Evolutionary conservation across 768 basidiomycete genomes (phyloP).

Genomic region (Hygrophoropsis aurantiaca): DNA sequence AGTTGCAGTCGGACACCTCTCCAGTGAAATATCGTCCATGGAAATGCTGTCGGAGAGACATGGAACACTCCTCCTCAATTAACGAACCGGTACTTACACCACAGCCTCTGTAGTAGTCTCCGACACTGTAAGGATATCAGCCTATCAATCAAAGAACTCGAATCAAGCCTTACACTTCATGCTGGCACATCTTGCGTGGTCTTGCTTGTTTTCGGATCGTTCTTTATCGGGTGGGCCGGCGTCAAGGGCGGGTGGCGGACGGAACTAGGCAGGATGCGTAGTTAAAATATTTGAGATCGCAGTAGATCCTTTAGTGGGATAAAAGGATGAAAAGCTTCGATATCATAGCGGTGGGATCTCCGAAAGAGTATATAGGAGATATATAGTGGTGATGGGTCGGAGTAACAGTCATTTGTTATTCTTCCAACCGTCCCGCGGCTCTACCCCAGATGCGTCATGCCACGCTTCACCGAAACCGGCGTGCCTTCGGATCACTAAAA

Average conservation of each 20-base stretch:
- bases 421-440: conserved; percentile 3
- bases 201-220: neutral
- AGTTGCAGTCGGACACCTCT: conserved; percentile 29
- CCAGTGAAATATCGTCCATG: conserved; percentile 39
- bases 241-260: too few relatives aligned
- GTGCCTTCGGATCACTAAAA: conserved; percentile 27
- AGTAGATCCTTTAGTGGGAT: too few relatives aligned
- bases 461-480: conserved; percentile 4
- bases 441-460: conserved; percentile 32
- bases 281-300: too few relatives aligned
- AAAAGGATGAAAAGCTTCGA: too few relatives aligned
- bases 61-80: too few relatives aligned
- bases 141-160: neutral
- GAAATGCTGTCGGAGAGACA: conserved; percentile 29
- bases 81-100: conserved; percentile 23
- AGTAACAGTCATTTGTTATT: conserved; percentile 1
- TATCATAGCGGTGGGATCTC: too few relatives aligned
- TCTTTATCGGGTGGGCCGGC: neutral
- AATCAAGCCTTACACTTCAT: conserved; percentile 31
- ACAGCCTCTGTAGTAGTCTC: conserved; percentile 37
- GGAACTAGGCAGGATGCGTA: too few relatives aligned
- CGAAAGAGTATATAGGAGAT: too few relatives aligned
- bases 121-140: conserved; percentile 22
- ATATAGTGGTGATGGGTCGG: neutral
- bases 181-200: conserved; percentile 29